A percentile compares a stretch with the other conserved stretches of the same genome.
Evolutionary conservation across 768 basidiomycete genomes (phyloP).

Genomic region (Termitomyces sp.): DNA sequence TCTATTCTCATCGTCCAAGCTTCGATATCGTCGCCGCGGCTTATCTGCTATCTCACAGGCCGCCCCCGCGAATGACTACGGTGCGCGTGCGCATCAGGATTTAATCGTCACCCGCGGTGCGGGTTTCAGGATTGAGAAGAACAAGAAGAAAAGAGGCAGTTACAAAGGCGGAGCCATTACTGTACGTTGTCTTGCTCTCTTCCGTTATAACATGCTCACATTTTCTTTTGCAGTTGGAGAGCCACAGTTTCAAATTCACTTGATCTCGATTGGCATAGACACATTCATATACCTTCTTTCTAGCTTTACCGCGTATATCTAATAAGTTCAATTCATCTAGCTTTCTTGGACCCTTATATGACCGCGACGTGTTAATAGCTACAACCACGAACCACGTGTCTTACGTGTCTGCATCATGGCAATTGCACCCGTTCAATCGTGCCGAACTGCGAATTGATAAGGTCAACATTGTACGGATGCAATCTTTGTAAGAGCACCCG

Average conservation of each 20-base stretch:
- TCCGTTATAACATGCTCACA: neutral
- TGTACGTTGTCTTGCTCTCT: slow-evolving; percentile 37
- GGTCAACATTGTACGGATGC: slow-evolving; percentile 9
- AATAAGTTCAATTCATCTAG: neutral
- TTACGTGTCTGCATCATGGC: neutral
- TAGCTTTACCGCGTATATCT: neutral
- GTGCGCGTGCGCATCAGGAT: slow-evolving; percentile 79
- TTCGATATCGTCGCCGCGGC: neutral
- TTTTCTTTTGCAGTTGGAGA: slow-evolving; percentile 54
- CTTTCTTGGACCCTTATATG: neutral
- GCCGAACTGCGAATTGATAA: neutral
- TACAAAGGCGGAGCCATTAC: slow-evolving; percentile 96
- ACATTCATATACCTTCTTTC: neutral
- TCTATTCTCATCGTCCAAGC: neutral
- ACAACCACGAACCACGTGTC: neutral
- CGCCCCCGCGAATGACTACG: slow-evolving; percentile 77
- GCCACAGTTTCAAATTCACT: slow-evolving; percentile 85
- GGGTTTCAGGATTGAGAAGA: slow-evolving; percentile 98
- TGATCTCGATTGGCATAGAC: slow-evolving; percentile 12
- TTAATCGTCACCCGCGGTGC: slow-evolving; percentile 91
- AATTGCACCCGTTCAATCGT: slow-evolving; percentile 8
- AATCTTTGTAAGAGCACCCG: slow-evolving; percentile 9
- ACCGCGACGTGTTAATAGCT: neutral
- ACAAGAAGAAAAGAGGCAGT: slow-evolving; percentile 97
- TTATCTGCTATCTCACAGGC: slow-evolving; percentile 34